Evolutionary conservation across 371 early-diverging fungal genomes (phyloP).

Genomic region (Nematocida minor): DNA sequence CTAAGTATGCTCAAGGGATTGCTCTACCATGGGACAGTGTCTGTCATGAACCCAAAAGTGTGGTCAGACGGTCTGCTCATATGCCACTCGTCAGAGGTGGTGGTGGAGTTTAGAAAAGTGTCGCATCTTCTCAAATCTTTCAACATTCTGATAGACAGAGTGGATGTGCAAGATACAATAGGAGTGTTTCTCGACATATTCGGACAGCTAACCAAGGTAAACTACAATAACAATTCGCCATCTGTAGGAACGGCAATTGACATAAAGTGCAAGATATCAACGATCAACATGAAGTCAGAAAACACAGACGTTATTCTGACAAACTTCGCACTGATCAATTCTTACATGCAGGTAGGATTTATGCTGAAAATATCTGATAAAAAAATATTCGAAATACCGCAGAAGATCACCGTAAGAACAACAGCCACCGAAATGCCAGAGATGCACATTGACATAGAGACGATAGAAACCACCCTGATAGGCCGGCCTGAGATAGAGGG

Average conservation of each 20-base stretch:
- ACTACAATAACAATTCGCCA: neutral
- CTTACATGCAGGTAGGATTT: slow-evolving; percentile 5
- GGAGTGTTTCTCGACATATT: slow-evolving; percentile 18
- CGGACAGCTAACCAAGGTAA: neutral
- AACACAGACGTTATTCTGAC: neutral
- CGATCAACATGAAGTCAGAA: neutral
- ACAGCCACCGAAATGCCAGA: neutral
- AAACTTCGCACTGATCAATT: neutral
- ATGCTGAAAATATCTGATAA: neutral
- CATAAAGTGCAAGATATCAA: neutral
- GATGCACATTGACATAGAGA: neutral
- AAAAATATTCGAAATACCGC: neutral
- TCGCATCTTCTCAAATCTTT: neutral
- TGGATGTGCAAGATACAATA: neutral
- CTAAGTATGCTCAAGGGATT: neutral
- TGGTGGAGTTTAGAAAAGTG: neutral
- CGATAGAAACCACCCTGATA: neutral
- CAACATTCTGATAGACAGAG: neutral
- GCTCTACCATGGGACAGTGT: neutral
- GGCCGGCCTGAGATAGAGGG: neutral
- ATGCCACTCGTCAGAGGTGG: neutral
- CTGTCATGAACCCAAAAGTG: neutral
- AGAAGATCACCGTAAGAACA: neutral
- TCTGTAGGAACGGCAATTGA: neutral
- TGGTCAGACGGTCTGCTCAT: slow-evolving; percentile 1